phyloP scores from a whole-genome alignment of 2,329 filamentous ascomycete species.

The Chaetomiaceae sp. region DNA sequence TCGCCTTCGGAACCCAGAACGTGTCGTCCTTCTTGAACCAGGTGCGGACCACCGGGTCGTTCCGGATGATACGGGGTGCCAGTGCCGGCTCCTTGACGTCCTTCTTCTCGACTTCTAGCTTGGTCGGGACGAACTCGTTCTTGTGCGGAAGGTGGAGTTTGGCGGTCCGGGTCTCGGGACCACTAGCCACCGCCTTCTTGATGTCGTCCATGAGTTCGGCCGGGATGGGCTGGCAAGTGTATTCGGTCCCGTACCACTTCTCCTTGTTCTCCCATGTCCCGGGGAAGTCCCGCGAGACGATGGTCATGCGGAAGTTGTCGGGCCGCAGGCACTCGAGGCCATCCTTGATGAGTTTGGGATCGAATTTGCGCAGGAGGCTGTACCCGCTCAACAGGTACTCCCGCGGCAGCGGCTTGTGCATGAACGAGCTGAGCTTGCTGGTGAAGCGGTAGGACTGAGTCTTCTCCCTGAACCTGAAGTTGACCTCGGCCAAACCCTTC shows the following conservation, averaged over 20 bases:
- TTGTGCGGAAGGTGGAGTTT: constrained; percentile 82
- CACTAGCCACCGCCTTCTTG: constrained; percentile 55
- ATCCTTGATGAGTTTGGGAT: constrained; percentile 69
- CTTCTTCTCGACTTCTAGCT: constrained; percentile 92
- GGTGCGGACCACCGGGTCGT: constrained; percentile 72
- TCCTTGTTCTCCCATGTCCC: constrained; percentile 84
- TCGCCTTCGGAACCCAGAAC: constrained; percentile 97
- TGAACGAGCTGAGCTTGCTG: constrained; percentile 75
- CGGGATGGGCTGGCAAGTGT: constrained; percentile 76
- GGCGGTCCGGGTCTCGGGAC: constrained; percentile 55
- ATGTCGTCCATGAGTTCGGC: constrained; percentile 69
- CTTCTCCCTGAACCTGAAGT: constrained; percentile 95
- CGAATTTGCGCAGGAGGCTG: constrained; percentile 72
- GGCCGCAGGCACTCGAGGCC: constrained; percentile 71
- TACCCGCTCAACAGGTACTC: constrained; percentile 84
- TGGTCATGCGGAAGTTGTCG: constrained; percentile 82
- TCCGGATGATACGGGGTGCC: constrained; percentile 75
- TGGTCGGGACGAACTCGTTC: constrained; percentile 93
- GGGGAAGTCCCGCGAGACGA: constrained; percentile 79
- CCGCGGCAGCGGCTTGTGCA: constrained; percentile 85
- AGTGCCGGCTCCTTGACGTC: constrained; percentile 72
- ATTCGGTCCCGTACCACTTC: constrained; percentile 97
- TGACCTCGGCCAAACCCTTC: constrained; percentile 82
- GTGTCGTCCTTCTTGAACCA: constrained; percentile 99
- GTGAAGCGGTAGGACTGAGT: constrained; percentile 84